A percentile compares a stretch with the other conserved stretches of the same genome.
Evolutionary conservation across 352 stramenopile species (phyloP).

Genomic region (Phytophthora boehmeriae): DNA sequence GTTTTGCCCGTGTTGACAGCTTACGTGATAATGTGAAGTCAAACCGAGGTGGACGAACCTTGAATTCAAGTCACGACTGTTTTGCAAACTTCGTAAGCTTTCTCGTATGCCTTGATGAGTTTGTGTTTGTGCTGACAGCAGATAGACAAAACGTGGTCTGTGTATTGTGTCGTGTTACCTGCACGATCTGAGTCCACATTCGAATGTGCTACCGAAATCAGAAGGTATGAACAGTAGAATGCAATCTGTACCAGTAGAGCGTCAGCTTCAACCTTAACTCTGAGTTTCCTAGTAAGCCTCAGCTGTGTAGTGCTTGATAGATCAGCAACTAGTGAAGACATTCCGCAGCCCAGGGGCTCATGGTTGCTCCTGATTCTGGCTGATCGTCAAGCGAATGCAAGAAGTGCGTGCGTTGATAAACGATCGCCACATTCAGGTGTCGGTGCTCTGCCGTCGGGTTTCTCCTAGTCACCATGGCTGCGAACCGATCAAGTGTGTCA

Average conservation of each 20-base stretch:
- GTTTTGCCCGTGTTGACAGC: too few relatives aligned
- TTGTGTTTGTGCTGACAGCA: neutral
- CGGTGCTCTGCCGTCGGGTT: neutral
- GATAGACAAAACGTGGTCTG: neutral
- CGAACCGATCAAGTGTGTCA: too few relatives aligned
- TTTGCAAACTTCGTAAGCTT: too few relatives aligned
- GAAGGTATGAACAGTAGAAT: neutral
- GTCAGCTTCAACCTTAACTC: constrained; percentile 2
- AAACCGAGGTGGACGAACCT: too few relatives aligned
- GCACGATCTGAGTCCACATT: neutral
- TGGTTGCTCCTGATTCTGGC: neutral
- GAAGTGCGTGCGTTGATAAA: constrained; percentile 2
- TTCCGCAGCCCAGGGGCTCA: neutral
- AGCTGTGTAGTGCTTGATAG: neutral
- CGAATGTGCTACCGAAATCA: constrained; percentile 14
- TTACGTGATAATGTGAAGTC: too few relatives aligned
- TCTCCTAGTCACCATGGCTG: too few relatives aligned
- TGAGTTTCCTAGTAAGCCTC: neutral
- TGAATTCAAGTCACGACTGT: too few relatives aligned
- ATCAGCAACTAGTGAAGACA: neutral
- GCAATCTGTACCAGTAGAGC: neutral
- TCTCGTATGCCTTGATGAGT: too few relatives aligned
- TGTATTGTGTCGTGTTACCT: neutral
- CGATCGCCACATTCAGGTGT: constrained; percentile 2
- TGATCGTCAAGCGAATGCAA: constrained; percentile 20